phyloP scores from a whole-genome alignment of 73 alveolate species.

The Paramecium sonneborni region DNA sequence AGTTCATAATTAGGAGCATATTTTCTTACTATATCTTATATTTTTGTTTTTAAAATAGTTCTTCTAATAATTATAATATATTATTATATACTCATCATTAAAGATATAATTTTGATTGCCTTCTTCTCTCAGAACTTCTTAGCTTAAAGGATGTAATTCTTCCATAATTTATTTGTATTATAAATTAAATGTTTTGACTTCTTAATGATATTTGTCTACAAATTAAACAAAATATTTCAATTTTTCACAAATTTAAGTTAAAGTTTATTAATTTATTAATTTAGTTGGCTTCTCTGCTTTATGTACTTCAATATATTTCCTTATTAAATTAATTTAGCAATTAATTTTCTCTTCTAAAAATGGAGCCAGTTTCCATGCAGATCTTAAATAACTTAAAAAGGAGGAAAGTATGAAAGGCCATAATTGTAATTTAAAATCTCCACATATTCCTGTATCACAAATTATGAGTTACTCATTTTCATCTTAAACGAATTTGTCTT shows the following conservation, averaged over 20 bases:
- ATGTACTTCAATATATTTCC: background rate
- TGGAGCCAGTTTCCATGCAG: background rate
- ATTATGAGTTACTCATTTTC: background rate
- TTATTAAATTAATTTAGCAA: background rate
- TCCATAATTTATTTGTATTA: background rate
- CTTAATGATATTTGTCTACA: background rate
- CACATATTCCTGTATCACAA: slow-evolving; percentile 29
- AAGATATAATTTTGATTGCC: slow-evolving; percentile 7
- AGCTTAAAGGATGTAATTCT: background rate
- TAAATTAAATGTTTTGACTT: background rate
- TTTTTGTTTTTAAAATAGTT: background rate
- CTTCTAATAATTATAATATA: background rate
- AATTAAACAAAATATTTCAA: background rate
- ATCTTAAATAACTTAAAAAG: background rate
- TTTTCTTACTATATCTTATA: background rate
- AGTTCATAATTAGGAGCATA: background rate
- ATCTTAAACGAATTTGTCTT: background rate
- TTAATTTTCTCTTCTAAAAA: background rate
- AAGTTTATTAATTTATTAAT: background rate
- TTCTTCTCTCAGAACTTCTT: background rate
- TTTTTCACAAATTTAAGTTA: background rate
- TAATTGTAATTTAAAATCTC: background rate
- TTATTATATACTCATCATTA: background rate
- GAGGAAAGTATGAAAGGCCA: background rate
- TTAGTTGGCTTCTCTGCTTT: background rate